phyloP scores from a whole-genome alignment of 2,329 filamentous ascomycete species.

The Neofusicoccum sp. region DNA sequence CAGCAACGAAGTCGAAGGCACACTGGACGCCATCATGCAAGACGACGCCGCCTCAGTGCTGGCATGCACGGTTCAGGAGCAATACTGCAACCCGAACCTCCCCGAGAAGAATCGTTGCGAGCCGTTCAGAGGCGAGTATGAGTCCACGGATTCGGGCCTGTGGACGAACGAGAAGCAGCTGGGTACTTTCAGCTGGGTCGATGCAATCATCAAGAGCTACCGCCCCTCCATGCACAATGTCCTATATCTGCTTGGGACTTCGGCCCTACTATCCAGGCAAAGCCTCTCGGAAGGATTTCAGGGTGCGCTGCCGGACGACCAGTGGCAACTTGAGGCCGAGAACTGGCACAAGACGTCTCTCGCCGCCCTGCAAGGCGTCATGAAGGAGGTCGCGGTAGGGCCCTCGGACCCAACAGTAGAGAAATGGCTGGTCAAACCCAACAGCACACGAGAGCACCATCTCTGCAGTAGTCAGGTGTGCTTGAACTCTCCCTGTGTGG shows the following conservation, averaged over 20 bases:
- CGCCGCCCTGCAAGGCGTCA: constrained; percentile 18
- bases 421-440: too few species aligned
- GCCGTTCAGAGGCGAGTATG: constrained; percentile 2
- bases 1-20: background rate
- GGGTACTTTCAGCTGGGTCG: too few species aligned
- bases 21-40: background rate
- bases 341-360: constrained; percentile 20
- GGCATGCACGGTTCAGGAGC: constrained; percentile 12
- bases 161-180: background rate
- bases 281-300: constrained; percentile 1
- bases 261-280: constrained; percentile 12
- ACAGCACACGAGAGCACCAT: background rate
- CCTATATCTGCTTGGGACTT: background rate
- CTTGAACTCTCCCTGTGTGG: background rate
- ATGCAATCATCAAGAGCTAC: too few species aligned
- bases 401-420: background rate
- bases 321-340: constrained; percentile 26
- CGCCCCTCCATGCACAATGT: background rate
- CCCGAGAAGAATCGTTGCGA: background rate
- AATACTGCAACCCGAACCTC: constrained; percentile 24
- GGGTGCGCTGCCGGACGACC: constrained; percentile 13
- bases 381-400: constrained; percentile 19
- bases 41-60: constrained; percentile 21
- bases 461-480: constrained; percentile 8
- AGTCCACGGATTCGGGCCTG: background rate